Evolutionary conservation across 331 rosid genomes (phyloP).

Genomic region (Quercus phellos): DNA sequence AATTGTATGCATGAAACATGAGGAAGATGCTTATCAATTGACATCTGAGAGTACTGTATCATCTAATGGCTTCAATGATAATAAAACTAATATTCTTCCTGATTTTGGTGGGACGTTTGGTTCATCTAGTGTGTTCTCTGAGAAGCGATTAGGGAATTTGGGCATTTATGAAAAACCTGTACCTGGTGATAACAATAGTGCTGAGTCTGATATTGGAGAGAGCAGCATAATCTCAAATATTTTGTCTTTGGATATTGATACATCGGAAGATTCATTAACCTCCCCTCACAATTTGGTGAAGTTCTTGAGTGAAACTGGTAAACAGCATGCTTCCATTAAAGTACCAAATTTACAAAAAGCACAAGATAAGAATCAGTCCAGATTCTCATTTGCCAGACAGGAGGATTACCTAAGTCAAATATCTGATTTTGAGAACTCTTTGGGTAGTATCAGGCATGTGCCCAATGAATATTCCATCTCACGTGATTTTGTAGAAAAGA

Average conservation of each 20-base stretch:
- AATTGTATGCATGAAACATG: background rate
- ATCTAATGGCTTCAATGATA: background rate
- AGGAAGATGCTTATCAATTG: background rate
- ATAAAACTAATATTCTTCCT: background rate
- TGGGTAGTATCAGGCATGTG: conserved; percentile 8
- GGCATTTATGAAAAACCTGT: conserved; percentile 12
- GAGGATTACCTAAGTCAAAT: conserved; percentile 23
- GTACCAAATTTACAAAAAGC: conserved; percentile 22
- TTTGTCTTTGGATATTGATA: conserved; percentile 46
- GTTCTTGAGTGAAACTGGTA: conserved; percentile 37
- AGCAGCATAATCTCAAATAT: conserved; percentile 43
- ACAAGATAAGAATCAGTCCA: conserved; percentile 44
- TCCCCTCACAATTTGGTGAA: conserved; percentile 14
- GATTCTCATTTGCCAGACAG: conserved; percentile 50
- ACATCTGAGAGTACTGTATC: background rate
- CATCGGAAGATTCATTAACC: conserved; percentile 37
- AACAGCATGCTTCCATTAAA: conserved; percentile 27
- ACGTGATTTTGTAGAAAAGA: conserved; percentile 22
- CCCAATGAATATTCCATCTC: conserved; percentile 10
- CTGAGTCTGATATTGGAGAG: conserved; percentile 40
- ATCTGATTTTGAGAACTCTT: conserved; percentile 25
- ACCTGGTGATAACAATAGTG: conserved; percentile 2
- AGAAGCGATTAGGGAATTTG: conserved; percentile 16
- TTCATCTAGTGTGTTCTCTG: conserved; percentile 7
- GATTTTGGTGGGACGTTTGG: conserved; percentile 11